Evolutionary conservation across 495 filamentous ascomycete genomes (phyloP).

Genomic region (Penicillium nucicola): DNA sequence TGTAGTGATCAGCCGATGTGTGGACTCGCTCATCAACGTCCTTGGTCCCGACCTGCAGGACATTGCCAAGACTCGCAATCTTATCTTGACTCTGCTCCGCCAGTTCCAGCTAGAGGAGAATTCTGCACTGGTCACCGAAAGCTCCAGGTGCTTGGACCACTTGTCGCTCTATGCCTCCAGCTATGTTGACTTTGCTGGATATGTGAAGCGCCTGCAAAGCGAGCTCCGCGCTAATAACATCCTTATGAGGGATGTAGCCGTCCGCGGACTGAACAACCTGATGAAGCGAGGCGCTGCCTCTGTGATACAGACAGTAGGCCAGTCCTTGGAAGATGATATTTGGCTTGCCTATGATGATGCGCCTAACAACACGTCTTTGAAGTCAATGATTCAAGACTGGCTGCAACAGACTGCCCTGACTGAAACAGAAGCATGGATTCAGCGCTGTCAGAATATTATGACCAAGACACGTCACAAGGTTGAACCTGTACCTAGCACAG

Average conservation of each 20-base stretch:
- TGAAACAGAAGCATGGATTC: conserved; percentile 78
- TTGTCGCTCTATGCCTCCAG: conserved; percentile 87
- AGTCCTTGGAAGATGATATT: conserved; percentile 81
- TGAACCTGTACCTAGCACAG: conserved; percentile 42
- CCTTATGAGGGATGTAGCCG: conserved; percentile 71
- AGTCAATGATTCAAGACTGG: conserved; percentile 86
- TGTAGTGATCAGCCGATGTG: conserved; percentile 77
- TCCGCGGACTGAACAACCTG: conserved; percentile 86
- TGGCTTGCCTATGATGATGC: conserved; percentile 82
- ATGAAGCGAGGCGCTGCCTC: conserved; percentile 88
- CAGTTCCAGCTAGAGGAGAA: conserved; percentile 82
- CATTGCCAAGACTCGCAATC: conserved; percentile 81
- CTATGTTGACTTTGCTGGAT: conserved; percentile 75
- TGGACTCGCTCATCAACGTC: conserved; percentile 95
- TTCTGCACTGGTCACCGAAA: conserved; percentile 67
- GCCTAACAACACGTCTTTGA: conserved; percentile 71
- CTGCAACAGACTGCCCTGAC: conserved; percentile 77
- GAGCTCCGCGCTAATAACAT: conserved; percentile 65
- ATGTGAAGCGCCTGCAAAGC: conserved; percentile 77
- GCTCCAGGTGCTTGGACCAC: conserved; percentile 83
- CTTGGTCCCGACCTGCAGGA: conserved; percentile 95
- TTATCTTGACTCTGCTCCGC: conserved; percentile 81
- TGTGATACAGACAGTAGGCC: conserved; percentile 68
- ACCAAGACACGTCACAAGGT: conserved; percentile 74
- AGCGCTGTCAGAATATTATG: conserved; percentile 81